Evolutionary conservation across 2,329 filamentous ascomycete genomes (phyloP), one percentile per base, ranked within the genome.

Genomic region (Aspergillus sp.): DNA sequence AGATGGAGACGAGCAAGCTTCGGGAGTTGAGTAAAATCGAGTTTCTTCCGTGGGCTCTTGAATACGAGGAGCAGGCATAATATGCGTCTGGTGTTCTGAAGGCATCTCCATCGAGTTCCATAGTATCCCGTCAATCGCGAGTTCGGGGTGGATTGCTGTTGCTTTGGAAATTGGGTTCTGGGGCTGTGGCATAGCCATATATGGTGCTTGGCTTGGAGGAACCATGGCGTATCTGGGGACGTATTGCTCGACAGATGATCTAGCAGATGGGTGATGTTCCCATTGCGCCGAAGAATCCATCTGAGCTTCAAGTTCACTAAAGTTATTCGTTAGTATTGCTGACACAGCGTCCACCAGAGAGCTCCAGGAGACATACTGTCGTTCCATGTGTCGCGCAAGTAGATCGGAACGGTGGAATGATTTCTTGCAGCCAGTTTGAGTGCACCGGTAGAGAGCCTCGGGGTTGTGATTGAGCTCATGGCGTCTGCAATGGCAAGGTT

Each of bases 391-490:
- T 26, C 79, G 75, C 34, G 76, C 68, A 45, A 80, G 70, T 44
- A 81, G 66, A 66, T 81, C 79, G 26, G 74, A 66, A 13, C 79
- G 76, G 59, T 80, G 78, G 59, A 81, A 81, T 20, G 76, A 73
- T 61, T 80, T 80, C 49, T 73, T 73, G 68, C 79, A 81, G 53
- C 74, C 76, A 56, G 67, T 65, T 32, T 77, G 68, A 20, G 70
- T 68, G 64, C 79, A 81, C 18, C 70, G 72, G 60, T 75, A 80
- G 8, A 73, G 67, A 26, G 77, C 76, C 59, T 79, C 76, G 5
- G 78, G 75, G 60, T 78, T 80, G 68, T 81, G 79, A 63, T 81
- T 81, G 56, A 79, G 66, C 64, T 81, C 78, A 71, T 81, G 79
- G 43, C 79, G 78, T 66, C 75, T 77, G 56, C 56, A 55, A 49